phyloP scores from a whole-genome alignment of 2,329 filamentous ascomycete species.

The Pseudogymnoascus sp. region DNA sequence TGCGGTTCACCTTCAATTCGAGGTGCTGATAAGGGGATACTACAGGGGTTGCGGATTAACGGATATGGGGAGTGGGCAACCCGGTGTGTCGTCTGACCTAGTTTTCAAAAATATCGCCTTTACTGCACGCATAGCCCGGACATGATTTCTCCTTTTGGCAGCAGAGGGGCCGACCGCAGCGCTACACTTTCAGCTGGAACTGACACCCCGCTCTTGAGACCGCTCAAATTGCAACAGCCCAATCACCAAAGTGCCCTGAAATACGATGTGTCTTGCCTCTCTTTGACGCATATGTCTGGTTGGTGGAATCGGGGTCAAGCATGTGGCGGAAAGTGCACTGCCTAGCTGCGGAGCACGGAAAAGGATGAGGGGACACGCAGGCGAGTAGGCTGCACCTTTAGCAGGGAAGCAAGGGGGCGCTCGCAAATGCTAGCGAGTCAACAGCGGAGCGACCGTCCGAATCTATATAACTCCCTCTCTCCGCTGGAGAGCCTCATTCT shows the following conservation, averaged over 20 bases:
- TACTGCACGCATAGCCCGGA: too few species aligned
- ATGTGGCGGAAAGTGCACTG: not conserved
- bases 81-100: conserved; percentile 4
- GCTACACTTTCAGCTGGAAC: not conserved
- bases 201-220: not conserved
- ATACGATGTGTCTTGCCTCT: conserved; percentile 4
- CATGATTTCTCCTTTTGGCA: too few species aligned
- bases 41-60: not conserved
- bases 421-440: not conserved
- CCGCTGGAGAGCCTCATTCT: not conserved
- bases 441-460: not conserved
- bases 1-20: not conserved
- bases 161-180: not conserved
- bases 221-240: not conserved
- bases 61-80: not conserved
- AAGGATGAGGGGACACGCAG: too few species aligned
- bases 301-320: not conserved
- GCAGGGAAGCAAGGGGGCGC: not conserved
- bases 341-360: too few species aligned
- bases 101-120: too few species aligned
- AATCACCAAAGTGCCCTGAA: not conserved
- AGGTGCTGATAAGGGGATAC: not conserved
- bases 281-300: not conserved
- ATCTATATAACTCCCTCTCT: not conserved
- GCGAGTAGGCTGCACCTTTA: not conserved